These are phyloP conservation scores for Elsinoe australis DNA, from an alignment of 2,329 filamentous ascomycete species.

Conservation along the genomic window DNA sequence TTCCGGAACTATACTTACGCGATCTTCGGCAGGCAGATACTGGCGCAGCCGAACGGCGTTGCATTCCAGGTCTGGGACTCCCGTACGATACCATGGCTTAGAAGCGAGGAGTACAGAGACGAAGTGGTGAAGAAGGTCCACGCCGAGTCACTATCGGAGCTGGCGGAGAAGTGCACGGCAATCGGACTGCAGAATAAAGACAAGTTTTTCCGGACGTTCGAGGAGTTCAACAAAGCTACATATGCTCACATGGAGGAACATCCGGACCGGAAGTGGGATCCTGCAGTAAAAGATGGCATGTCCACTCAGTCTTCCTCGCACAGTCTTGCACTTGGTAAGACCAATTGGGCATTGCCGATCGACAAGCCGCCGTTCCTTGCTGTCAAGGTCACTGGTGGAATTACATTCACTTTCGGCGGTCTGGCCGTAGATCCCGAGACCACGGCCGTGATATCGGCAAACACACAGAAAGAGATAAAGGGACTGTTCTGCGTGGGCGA, in stretches of 20 bases:
- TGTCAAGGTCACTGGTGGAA: slow-evolving; percentile 56
- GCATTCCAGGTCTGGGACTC: slow-evolving; percentile 61
- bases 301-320: slow-evolving; percentile 49
- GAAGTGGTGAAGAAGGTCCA: slow-evolving; percentile 49
- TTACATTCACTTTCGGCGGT: slow-evolving; percentile 64
- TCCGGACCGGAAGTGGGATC: slow-evolving; percentile 46
- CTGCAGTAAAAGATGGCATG: slow-evolving; percentile 53
- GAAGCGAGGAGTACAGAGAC: slow-evolving; percentile 55
- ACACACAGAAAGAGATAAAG: slow-evolving; percentile 41
- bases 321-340: slow-evolving; percentile 47
- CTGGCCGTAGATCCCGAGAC: slow-evolving; percentile 50
- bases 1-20: slow-evolving; percentile 62
- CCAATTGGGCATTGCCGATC: slow-evolving; percentile 58
- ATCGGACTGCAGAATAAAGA: slow-evolving; percentile 42
- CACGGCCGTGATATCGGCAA: slow-evolving; percentile 44
- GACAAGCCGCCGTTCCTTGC: slow-evolving; percentile 53
- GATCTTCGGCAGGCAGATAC: slow-evolving; percentile 55
- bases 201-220: slow-evolving; percentile 46
- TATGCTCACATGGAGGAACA: slow-evolving; percentile 41
- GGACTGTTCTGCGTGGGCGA: slow-evolving; percentile 57
- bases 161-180: slow-evolving; percentile 44
- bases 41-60: slow-evolving; percentile 49
- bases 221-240: slow-evolving; percentile 53
- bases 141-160: slow-evolving; percentile 46
- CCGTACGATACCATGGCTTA: slow-evolving; percentile 45